These are phyloP conservation scores for Cryphonectria parasitica DNA, from an alignment of 2,329 filamentous ascomycete species.

Conservation along the genomic window DNA sequence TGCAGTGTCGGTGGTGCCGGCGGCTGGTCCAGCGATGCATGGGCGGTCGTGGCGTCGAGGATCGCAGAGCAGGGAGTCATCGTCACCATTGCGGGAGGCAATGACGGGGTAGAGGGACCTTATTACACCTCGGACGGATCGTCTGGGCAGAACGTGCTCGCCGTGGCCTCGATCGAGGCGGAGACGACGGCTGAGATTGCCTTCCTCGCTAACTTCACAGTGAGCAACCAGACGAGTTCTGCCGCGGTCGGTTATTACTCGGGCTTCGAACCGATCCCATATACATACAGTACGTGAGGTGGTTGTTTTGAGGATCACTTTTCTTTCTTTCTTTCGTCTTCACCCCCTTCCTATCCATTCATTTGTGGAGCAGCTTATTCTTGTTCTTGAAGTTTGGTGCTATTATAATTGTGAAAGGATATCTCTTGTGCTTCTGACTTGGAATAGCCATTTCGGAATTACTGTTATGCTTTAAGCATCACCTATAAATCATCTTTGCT, in stretches of 20 bases:
- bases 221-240: constrained; percentile 9
- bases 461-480: background rate
- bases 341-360: too few relatives aligned
- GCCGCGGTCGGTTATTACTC: constrained; percentile 17
- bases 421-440: background rate
- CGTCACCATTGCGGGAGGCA: constrained; percentile 25
- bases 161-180: constrained; percentile 17
- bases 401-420: background rate
- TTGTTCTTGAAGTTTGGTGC: background rate
- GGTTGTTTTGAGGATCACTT: background rate
- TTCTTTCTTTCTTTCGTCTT: too few relatives aligned
- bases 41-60: constrained; percentile 28
- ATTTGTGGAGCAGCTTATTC: background rate
- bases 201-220: constrained; percentile 6
- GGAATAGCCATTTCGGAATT: background rate
- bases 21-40: constrained; percentile 26
- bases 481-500: background rate
- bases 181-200: constrained; percentile 9
- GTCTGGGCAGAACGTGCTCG: constrained; percentile 20
- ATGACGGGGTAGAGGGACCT: constrained; percentile 18
- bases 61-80: constrained; percentile 25
- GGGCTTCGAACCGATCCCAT: constrained; percentile 15
- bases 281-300: constrained; percentile 7
- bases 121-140: constrained; percentile 21
- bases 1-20: constrained; percentile 21